Conservation (phyloP, 208 protist species). For the Acanthamoeba royreba region DNA sequence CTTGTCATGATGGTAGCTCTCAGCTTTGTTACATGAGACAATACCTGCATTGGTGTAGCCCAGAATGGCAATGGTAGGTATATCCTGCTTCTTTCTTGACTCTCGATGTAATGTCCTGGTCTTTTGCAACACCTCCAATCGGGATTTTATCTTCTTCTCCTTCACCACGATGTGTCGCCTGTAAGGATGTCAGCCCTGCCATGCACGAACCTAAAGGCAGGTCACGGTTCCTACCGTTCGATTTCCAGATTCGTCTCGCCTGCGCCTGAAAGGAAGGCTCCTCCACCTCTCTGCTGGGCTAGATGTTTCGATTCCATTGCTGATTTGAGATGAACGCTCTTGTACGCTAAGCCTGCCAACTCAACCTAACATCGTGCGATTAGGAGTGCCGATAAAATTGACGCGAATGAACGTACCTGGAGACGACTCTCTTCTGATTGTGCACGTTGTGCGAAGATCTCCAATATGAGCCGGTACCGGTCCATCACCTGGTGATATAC, state of each 20-base stretch:
- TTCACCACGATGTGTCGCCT: background rate
- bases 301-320: background rate
- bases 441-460: background rate
- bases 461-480: slow-evolving; percentile 7
- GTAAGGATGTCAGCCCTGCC: background rate
- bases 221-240: background rate
- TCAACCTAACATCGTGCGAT: background rate
- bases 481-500: slow-evolving; percentile 46
- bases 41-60: slow-evolving; percentile 29
- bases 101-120: background rate
- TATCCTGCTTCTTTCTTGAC: background rate
- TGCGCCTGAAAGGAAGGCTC: slow-evolving; percentile 19
- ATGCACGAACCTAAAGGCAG: background rate
- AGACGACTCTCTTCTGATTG: background rate
- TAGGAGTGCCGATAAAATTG: background rate
- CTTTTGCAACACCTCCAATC: background rate
- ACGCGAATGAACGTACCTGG: background rate
- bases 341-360: background rate
- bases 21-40: background rate
- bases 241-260: slow-evolving; percentile 29
- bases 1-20: background rate
- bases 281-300: slow-evolving; percentile 10
- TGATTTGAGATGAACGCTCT: slow-evolving; percentile 4
- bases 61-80: background rate
- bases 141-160: slow-evolving; percentile 21